These are phyloP conservation scores for Pseudoscleropodium purum DNA, from an alignment of 225 moss, liverwort and hornwort genomes.

Conservation along the genomic window DNA sequence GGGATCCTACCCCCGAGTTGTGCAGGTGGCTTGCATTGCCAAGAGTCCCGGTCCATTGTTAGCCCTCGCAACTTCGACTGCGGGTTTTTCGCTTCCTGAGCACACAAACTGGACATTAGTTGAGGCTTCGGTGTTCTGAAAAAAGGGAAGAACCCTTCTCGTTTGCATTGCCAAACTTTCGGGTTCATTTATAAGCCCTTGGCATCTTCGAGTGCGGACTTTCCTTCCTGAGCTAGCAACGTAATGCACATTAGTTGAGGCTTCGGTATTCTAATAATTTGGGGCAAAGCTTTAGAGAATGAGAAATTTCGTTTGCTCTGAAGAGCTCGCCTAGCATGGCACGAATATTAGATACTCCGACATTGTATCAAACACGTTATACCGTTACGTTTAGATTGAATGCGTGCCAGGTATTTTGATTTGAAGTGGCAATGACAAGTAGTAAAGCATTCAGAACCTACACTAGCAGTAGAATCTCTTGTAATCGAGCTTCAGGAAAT, in stretches of 20 bases:
- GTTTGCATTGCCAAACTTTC: background rate
- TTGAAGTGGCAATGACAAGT: background rate
- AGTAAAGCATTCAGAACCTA: background rate
- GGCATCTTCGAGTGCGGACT: background rate
- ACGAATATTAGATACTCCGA: background rate
- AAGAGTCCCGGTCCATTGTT: background rate
- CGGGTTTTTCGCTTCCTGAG: background rate
- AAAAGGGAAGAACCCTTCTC: background rate
- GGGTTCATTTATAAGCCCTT: background rate
- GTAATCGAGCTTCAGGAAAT: background rate
- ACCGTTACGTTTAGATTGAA: background rate
- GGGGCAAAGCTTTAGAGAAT: background rate
- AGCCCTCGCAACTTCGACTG: background rate
- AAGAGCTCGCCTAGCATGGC: background rate
- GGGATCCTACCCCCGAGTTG: background rate
- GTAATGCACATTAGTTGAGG: background rate
- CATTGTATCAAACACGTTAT: background rate
- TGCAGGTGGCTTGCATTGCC: background rate
- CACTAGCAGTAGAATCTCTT: background rate
- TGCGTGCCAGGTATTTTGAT: background rate
- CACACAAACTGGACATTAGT: background rate
- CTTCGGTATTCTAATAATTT: background rate
- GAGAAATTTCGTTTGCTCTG: background rate
- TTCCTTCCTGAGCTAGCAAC: background rate
- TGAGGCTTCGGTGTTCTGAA: background rate